Evolutionary conservation across 495 filamentous ascomycete species (phyloP).

Genomic region (Geopyxis carbonaria): DNA sequence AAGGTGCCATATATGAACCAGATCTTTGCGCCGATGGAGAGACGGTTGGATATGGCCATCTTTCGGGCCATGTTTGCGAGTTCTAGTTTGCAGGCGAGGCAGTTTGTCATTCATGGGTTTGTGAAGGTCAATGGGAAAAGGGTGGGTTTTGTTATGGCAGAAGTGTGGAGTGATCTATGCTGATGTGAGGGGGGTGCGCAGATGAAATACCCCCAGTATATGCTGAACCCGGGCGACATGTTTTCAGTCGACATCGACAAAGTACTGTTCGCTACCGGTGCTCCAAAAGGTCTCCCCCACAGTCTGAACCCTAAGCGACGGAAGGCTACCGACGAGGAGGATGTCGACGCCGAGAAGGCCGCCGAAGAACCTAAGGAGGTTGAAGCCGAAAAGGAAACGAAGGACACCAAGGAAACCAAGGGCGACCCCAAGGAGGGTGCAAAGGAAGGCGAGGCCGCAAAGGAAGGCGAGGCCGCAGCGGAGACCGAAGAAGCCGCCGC

Average conservation of each 20-base stretch:
- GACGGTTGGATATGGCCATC: conserved; percentile 78
- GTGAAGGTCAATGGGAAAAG: conserved; percentile 94
- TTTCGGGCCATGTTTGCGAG: conserved; percentile 87
- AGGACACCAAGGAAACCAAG: conserved; percentile 20
- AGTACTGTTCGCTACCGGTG: conserved; percentile 75
- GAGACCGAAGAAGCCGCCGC: conserved; percentile 12
- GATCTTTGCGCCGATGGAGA: conserved; percentile 78
- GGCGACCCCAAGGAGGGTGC: conserved; percentile 2
- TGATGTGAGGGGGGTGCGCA: conserved; percentile 24
- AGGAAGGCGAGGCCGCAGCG: conserved; percentile 24
- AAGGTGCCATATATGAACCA: conserved; percentile 77
- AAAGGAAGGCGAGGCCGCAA: conserved; percentile 2
- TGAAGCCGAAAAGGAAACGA: conserved; percentile 17
- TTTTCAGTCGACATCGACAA: conserved; percentile 84
- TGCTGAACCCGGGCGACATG: conserved; percentile 92
- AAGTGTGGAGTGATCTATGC: neutral
- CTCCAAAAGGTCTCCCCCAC: conserved; percentile 42
- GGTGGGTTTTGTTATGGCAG: conserved; percentile 33
- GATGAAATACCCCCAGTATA: conserved; percentile 87
- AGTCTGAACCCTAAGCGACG: conserved; percentile 23
- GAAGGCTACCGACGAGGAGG: conserved; percentile 20
- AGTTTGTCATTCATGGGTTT: conserved; percentile 80
- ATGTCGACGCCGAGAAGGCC: conserved; percentile 12
- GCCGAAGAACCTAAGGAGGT: conserved; percentile 24
- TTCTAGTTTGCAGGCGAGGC: conserved; percentile 82